Conservation (phyloP, 805 yeast species). For the Suhomyces canberraensis region DNA sequence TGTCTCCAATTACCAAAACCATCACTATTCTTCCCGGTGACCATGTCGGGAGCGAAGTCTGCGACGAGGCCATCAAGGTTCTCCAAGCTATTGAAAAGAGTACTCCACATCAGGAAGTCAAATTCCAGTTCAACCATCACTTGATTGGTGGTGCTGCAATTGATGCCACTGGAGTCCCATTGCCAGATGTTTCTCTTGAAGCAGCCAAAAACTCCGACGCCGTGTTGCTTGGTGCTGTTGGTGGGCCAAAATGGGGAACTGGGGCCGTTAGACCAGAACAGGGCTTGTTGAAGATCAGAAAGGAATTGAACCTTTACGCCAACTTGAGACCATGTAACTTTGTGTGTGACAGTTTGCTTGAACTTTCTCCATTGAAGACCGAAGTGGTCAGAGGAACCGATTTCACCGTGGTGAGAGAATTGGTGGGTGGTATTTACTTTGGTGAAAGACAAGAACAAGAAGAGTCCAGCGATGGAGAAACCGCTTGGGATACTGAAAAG, state of each 20-base stretch:
- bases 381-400: constrained; percentile 88
- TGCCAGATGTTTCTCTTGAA: constrained; percentile 78
- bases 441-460: constrained; percentile 94
- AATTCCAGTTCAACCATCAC: constrained; percentile 77
- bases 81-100: constrained; percentile 66
- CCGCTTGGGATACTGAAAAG: constrained; percentile 91
- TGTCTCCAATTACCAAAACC: constrained; percentile 44
- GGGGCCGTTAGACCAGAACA: constrained; percentile 96
- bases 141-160: constrained; percentile 98
- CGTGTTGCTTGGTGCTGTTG: constrained; percentile 96
- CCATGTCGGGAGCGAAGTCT: constrained; percentile 91
- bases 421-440: constrained; percentile 97
- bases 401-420: constrained; percentile 90
- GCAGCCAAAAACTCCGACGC: constrained; percentile 90
- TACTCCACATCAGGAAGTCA: constrained; percentile 39
- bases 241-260: constrained; percentile 99
- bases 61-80: constrained; percentile 89
- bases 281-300: constrained; percentile 90
- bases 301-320: constrained; percentile 91
- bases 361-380: constrained; percentile 82
- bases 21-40: constrained; percentile 94
- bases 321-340: constrained; percentile 96
- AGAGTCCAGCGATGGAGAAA: constrained; percentile 57
- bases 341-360: constrained; percentile 77
- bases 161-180: constrained; percentile 92